Base-by-base conservation (phyloP, 2,329 filamentous ascomycete genomes). In the Aspergillus neotritici region DNA sequence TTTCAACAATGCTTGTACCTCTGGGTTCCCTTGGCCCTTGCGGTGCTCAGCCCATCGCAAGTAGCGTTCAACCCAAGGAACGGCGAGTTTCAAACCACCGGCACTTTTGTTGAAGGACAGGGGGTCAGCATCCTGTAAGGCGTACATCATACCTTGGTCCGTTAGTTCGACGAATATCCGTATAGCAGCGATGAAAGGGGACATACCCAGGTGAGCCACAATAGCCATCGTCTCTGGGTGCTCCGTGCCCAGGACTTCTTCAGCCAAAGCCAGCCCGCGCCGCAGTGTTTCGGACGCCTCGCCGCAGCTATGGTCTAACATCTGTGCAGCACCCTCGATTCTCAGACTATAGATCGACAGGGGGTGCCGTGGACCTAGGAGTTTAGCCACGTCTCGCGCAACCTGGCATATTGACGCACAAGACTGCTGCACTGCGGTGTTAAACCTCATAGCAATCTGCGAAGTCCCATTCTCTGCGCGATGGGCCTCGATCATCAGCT, bases 41-140 rank as follows among this genome's bases (percentile, higher is more conserved):
- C 54, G 52, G 3, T 40, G 35, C 35, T 59, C 55, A 3, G 50
- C 48, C 60, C 60, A 63, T 8, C 44, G 40, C 14, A 62, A 43
- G 42, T 59, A 62, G n/a, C 60, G 56, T 3, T 38, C 21, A 13
- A 63, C 31, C 60, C 60, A 62, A 1, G 60, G 60, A 10, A 52
- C 38, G 8, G 61, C 57, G 11, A 50, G 40, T 3, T 50, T 45
- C 5, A 48, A 37, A 9, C 44, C 51, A 2, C 44, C 41, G 7
- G 13, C 44, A 12, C 15, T 13, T 32, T 38, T 31, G 12, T 32
- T 21, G 3, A 30, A 33, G 9, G 21, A 34, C 11, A 37, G 10
- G 28, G 17, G 16, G 8, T 37, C 14, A 15, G 12, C 37, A 3
- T 41, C 46, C 30, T 58, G 57, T 5, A 50, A 34, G 1, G 53